Conservation (phyloP, 179 eudicot genomes). For the Carnegiea gigantea region DNA sequence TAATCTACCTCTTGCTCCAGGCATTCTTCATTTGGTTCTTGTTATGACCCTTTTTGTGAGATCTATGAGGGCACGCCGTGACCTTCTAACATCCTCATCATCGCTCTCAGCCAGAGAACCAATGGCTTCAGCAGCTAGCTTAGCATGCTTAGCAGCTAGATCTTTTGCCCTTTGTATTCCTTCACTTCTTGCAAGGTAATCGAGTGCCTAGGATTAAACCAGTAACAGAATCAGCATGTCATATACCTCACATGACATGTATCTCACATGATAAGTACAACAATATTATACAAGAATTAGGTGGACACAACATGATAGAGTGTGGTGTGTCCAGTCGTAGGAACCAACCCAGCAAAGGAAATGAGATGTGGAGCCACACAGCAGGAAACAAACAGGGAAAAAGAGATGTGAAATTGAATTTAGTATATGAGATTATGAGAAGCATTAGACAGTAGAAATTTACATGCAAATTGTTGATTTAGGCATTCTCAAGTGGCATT, state of each 20-base stretch:
- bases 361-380: not conserved
- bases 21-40: slow-evolving; percentile 58
- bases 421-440: not conserved
- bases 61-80: slow-evolving; percentile 88
- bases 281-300: not conserved
- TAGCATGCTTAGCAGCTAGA: slow-evolving; percentile 77
- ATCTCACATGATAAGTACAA: not conserved
- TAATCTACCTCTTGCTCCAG: not conserved
- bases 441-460: not conserved
- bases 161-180: slow-evolving; percentile 82
- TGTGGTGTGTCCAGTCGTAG: not conserved
- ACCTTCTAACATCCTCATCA: slow-evolving; percentile 67
- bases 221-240: not conserved
- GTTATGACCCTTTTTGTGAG: slow-evolving; percentile 72
- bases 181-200: slow-evolving; percentile 74
- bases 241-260: not conserved
- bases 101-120: slow-evolving; percentile 69
- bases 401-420: not conserved
- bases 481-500: no score
- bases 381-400: not conserved
- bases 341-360: not conserved
- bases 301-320: not conserved
- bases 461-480: no score
- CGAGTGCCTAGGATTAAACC: slow-evolving; percentile 57
- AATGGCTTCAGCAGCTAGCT: slow-evolving; percentile 74